Base-by-base conservation (phyloP, 192 early-diverging fungal genomes). In the Coemansia sp. region DNA sequence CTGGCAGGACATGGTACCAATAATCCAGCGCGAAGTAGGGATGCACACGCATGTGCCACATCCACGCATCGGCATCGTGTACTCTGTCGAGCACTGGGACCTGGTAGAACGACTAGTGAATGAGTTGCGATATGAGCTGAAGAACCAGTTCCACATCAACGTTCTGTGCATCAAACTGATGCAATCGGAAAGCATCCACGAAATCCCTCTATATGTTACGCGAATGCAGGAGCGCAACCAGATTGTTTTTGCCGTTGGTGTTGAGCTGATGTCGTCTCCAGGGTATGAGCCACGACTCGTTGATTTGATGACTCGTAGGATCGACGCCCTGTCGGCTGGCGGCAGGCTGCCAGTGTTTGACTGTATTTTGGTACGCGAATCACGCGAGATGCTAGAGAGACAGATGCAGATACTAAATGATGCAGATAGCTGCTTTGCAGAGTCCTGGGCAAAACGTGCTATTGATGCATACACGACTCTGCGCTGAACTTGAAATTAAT, bases 71-170 rank as follows among this genome's bases (percentile, higher is more conserved):
- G 69, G 65, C 3, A 62, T 72, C 1, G 65, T 78, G 11, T 65
- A 72, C 24, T 60, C 75, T 15, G 46, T 59, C 11, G 75, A 78
- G 9, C 65, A 78, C 75, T 78, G 69, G 70, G 36, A 43, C 8
- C 33, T 58, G 15, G 44, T 65, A 37, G 61, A 64, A 46, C 54
- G 54, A 0, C 70, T 78, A 17, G 66, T 78, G 32, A 78, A 78
- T 59, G 69, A 72, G 17, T 56, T 78, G 37, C 65, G 75, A 4
- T 78, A 78, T 59, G 75, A 78, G 59, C 55, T 78, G 0, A 62
- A 50, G 6, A 62, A 72, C 34, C 37, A 52, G 22, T 72, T 68
- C 59, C 19, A 62, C 34, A 54, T 72, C 50, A 66, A 56, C 29
- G 70, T 66, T 4, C 35, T 78, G 53, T 68, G 65, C 62, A 59